Conservation (phyloP, 2,329 filamentous ascomycete genomes). For the Fusarium palustre region DNA sequence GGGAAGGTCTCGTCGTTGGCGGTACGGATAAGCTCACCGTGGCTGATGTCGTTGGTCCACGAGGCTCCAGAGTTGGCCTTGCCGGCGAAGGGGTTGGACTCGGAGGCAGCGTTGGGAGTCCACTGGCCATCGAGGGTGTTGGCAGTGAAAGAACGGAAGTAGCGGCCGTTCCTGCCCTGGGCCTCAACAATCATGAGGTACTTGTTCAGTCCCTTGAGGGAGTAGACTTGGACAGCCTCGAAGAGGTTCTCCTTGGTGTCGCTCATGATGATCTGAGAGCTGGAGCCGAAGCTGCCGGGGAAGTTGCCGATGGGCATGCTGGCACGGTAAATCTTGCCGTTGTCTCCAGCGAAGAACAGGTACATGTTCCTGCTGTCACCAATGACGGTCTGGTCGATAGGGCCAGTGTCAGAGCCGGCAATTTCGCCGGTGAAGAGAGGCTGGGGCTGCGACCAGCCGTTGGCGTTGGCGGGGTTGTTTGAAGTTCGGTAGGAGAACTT, state of each 20-base stretch:
- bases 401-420: slow-evolving; percentile 50
- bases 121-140: slow-evolving; percentile 66
- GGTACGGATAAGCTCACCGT: slow-evolving; percentile 70
- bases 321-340: slow-evolving; percentile 73
- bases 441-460: slow-evolving; percentile 58
- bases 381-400: slow-evolving; percentile 74
- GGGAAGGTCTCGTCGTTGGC: slow-evolving; percentile 71
- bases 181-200: slow-evolving; percentile 78
- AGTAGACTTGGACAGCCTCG: slow-evolving; percentile 76
- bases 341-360: slow-evolving; percentile 75
- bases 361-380: slow-evolving; percentile 72
- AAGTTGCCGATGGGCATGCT: slow-evolving; percentile 73
- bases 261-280: slow-evolving; percentile 50
- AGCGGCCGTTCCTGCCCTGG: slow-evolving; percentile 59
- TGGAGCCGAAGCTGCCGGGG: slow-evolving; percentile 68
- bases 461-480: slow-evolving; percentile 66
- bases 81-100: slow-evolving; percentile 72
- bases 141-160: slow-evolving; percentile 63
- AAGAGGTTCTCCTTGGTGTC: slow-evolving; percentile 69
- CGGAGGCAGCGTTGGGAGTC: slow-evolving; percentile 67
- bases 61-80: slow-evolving; percentile 71
- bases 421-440: slow-evolving; percentile 14
- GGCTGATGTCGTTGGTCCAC: slow-evolving; percentile 76
- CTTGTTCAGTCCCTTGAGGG: slow-evolving; percentile 62
- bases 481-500: slow-evolving; percentile 72